Conservation (phyloP, 2,329 filamentous ascomycete genomes). For the Trichophyton rubrum region DNA sequence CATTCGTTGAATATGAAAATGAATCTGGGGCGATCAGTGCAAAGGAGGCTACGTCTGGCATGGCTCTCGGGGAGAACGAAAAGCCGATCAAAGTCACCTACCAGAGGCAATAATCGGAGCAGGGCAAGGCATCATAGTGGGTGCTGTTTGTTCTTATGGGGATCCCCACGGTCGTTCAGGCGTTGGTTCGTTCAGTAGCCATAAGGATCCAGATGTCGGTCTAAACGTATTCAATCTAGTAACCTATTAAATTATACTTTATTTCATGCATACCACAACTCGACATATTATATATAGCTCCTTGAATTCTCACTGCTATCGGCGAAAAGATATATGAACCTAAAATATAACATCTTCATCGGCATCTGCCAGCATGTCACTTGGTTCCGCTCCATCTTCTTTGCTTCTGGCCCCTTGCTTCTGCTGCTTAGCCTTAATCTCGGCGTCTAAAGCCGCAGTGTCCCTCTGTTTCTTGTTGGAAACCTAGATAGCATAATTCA, state of each 20-base stretch:
- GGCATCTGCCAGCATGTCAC: slow-evolving; percentile 56
- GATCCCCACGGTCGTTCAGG: slow-evolving; percentile 11
- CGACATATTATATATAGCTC: not conserved
- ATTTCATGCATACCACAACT: not conserved
- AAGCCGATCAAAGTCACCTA: slow-evolving; percentile 90
- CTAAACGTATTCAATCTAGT: not conserved
- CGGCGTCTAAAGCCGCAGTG: slow-evolving; percentile 56
- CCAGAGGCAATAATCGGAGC: slow-evolving; percentile 59
- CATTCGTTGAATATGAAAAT: slow-evolving; percentile 91
- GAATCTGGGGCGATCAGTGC: slow-evolving; percentile 82
- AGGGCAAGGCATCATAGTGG: not conserved
- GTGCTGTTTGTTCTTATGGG: not conserved
- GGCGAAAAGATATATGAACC: not conserved
- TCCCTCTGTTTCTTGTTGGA: slow-evolving; percentile 74
- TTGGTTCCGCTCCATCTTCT: slow-evolving; percentile 7
- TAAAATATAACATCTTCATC: slow-evolving; percentile 74
- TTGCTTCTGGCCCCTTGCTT: slow-evolving; percentile 16
- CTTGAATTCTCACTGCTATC: not conserved
- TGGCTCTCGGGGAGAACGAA: slow-evolving; percentile 60
- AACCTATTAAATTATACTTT: not conserved
- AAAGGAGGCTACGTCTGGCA: slow-evolving; percentile 83
- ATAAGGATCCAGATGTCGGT: not conserved
- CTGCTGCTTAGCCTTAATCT: slow-evolving; percentile 62
- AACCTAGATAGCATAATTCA: slow-evolving; percentile 33
- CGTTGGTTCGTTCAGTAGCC: slow-evolving; percentile 4